These are phyloP conservation scores for Gloeopeniophorella convolvens DNA, from an alignment of 768 basidiomycete genomes.

Conservation along the genomic window DNA sequence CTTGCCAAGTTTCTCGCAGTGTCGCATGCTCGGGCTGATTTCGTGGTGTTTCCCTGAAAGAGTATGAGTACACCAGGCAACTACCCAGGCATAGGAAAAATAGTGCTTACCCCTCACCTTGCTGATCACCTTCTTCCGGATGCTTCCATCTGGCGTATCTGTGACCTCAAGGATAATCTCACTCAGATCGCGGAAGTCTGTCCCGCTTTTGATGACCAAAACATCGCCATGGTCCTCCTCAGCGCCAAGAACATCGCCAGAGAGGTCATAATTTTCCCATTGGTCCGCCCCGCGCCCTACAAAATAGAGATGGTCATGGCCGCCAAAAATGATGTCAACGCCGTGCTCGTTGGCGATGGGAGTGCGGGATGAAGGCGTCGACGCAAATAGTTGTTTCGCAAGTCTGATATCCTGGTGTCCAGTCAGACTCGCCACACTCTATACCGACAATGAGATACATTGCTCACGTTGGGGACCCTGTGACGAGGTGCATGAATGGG, in stretches of 20 bases:
- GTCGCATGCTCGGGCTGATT: conserved; percentile 48
- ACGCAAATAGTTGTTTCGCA: conserved; percentile 58
- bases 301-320: conserved; percentile 85
- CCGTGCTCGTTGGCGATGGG: conserved; percentile 54
- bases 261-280: conserved; percentile 62
- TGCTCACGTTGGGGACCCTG: conserved; percentile 31
- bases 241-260: conserved; percentile 49
- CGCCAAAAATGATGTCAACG: conserved; percentile 78
- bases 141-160: conserved; percentile 51
- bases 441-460: no score
- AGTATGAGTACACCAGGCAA: no score
- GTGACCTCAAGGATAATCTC: conserved; percentile 61
- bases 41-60: conserved; percentile 58
- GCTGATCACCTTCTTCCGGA: conserved; percentile 59
- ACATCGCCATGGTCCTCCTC: conserved; percentile 69
- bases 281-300: conserved; percentile 54
- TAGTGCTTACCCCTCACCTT: conserved; percentile 49
- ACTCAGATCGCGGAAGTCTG: conserved; percentile 83
- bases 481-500: neutral
- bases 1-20: conserved; percentile 39
- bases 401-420: conserved; percentile 59
- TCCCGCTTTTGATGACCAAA: conserved; percentile 78
- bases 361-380: conserved; percentile 49
- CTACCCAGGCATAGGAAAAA: no score
- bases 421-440: no score